Evolutionary conservation across 257 asterid species (phyloP).

Genomic region (Voacanga thouarsii): DNA sequence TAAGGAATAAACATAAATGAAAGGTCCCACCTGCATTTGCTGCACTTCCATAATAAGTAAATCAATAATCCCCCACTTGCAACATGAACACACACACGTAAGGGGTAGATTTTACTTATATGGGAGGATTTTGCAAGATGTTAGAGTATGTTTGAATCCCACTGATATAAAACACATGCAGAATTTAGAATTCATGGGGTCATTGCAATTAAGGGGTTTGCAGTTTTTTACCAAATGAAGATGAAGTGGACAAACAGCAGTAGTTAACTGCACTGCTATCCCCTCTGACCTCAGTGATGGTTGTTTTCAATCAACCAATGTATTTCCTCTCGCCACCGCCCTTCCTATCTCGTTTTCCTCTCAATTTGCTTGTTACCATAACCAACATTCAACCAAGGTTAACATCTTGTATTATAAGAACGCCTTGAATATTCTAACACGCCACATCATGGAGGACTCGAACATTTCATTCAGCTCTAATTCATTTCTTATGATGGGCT

Average conservation of each 20-base stretch:
- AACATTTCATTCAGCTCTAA: conserved; percentile 20
- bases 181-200: conserved; percentile 43
- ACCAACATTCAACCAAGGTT: conserved; percentile 22
- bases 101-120: neutral
- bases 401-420: conserved; percentile 17
- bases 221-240: conserved; percentile 37
- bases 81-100: conserved; percentile 18
- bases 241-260: conserved; percentile 29
- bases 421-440: conserved; percentile 19
- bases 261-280: conserved; percentile 21
- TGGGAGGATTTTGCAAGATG: neutral
- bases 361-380: conserved; percentile 16
- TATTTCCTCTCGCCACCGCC: conserved; percentile 20
- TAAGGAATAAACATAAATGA: conserved; percentile 32
- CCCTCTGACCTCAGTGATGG: conserved; percentile 20
- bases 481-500: conserved; percentile 5
- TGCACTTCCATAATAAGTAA: neutral
- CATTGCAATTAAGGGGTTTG: conserved; percentile 41
- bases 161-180: conserved; percentile 36
- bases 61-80: conserved; percentile 18
- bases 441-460: conserved; percentile 30
- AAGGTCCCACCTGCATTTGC: conserved; percentile 27
- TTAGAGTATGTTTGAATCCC: conserved; percentile 23
- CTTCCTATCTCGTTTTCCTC: conserved; percentile 15
- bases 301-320: conserved; percentile 42